Conservation (phyloP, 768 basidiomycete species). For the Mycena leptocephala region DNA sequence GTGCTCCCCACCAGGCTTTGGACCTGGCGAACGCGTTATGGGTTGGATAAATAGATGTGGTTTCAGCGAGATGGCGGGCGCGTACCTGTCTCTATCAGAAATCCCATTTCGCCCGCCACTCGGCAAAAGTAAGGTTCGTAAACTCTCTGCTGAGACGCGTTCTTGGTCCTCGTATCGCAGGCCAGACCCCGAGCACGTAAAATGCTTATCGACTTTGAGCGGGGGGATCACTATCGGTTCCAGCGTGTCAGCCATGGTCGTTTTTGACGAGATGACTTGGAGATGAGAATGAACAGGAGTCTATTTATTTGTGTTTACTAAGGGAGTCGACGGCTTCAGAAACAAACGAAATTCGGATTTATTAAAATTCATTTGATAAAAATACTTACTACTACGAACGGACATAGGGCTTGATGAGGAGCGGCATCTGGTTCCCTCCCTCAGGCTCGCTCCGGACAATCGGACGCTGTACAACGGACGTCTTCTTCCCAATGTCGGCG, state of each 20-base stretch:
- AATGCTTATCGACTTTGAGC: slow-evolving; percentile 28
- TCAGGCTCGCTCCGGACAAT: slow-evolving; percentile 57
- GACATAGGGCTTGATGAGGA: slow-evolving; percentile 52
- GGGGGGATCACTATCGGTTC: slow-evolving; percentile 35
- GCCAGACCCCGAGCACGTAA: slow-evolving; percentile 30
- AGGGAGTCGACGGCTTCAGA: not conserved
- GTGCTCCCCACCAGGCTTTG: slow-evolving; percentile 37
- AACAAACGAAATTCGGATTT: too few species aligned
- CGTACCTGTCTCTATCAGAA: slow-evolving; percentile 31
- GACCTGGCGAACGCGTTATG: slow-evolving; percentile 5
- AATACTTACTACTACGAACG: too few species aligned
- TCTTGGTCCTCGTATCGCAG: slow-evolving; percentile 33
- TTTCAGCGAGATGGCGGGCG: not conserved
- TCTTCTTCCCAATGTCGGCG: slow-evolving; percentile 57
- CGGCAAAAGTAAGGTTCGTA: slow-evolving; percentile 26
- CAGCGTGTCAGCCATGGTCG: slow-evolving; percentile 19
- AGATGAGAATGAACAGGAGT: not conserved
- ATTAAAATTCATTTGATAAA: too few species aligned
- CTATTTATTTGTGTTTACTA: not conserved
- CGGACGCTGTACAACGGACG: slow-evolving; percentile 61
- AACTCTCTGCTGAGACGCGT: slow-evolving; percentile 30
- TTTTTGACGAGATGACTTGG: too few species aligned
- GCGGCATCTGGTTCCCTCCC: slow-evolving; percentile 61
- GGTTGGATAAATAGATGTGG: not conserved
- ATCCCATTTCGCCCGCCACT: slow-evolving; percentile 31